phyloP scores from a whole-genome alignment of 768 basidiomycete genomes.

The Phlebiopsis gigantea region DNA sequence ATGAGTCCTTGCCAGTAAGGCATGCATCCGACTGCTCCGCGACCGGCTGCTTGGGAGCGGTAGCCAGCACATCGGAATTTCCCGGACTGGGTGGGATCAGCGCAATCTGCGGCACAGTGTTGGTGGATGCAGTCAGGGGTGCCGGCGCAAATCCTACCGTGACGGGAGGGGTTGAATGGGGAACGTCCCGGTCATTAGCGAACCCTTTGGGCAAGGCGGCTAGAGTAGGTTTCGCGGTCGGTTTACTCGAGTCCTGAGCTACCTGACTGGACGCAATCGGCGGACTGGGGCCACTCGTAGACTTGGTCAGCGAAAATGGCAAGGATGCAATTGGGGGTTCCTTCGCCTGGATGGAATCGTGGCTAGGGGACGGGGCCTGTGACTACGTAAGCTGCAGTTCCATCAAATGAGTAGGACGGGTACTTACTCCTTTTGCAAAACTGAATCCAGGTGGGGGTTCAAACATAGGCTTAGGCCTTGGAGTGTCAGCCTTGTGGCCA shows the following conservation, averaged over 20 bases:
- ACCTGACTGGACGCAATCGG: conserved; percentile 13
- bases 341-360: conserved; percentile 41
- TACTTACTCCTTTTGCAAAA: conserved; percentile 59
- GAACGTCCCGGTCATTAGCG: not conserved
- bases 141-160: conserved; percentile 7
- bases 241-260: conserved; percentile 6
- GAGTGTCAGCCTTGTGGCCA: conserved; percentile 31
- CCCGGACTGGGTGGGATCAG: conserved; percentile 27
- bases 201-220: conserved; percentile 7
- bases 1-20: conserved; percentile 11
- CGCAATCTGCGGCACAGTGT: conserved; percentile 22
- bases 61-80: conserved; percentile 4
- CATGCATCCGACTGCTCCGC: conserved; percentile 4
- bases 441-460: conserved; percentile 59
- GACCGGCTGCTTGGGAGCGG: conserved; percentile 6
- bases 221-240: conserved; percentile 10
- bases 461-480: conserved; percentile 46
- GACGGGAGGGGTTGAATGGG: not conserved
- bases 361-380: conserved; percentile 28
- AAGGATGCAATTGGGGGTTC: conserved; percentile 62
- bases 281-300: not conserved
- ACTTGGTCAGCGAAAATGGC: conserved; percentile 58
- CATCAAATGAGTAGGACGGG: not conserved
- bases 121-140: conserved; percentile 10
- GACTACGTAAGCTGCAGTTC: conserved; percentile 2